Conservation (phyloP, 345 rosid species). For the Salix purpurea region DNA sequence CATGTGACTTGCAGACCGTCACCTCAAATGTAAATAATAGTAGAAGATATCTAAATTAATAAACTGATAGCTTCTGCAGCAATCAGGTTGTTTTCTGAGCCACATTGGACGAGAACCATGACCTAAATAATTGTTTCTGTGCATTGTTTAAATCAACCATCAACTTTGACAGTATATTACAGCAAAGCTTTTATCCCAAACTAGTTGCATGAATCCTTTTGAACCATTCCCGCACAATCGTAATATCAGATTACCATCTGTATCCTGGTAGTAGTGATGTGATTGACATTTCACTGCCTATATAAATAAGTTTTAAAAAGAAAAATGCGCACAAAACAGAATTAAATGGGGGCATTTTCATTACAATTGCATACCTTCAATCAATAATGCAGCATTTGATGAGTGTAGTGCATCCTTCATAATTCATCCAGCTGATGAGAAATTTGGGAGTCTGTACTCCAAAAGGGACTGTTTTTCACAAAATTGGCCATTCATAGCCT, state of each 20-base stretch:
- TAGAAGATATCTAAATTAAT: neutral
- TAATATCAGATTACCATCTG: neutral
- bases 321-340: neutral
- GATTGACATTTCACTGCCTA: neutral
- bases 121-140: neutral
- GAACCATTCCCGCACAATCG: neutral
- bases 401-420: neutral
- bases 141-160: neutral
- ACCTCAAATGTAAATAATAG: neutral
- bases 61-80: neutral
- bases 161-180: neutral
- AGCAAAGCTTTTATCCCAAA: neutral
- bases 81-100: neutral
- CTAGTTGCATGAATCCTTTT: neutral
- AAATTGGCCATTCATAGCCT: slow-evolving; percentile 5
- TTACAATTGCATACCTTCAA: neutral
- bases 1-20: neutral
- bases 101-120: neutral
- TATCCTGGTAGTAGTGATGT: neutral
- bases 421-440: neutral
- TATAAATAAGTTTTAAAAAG: neutral
- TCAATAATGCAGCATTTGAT: neutral
- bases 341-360: neutral
- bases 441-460: slow-evolving; percentile 1
- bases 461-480: neutral